Percentiles rank a stretch among this genome's conserved stretches.
phyloP scores from a whole-genome alignment of 805 yeast species.

The Hanseniaspora lindneri region DNA sequence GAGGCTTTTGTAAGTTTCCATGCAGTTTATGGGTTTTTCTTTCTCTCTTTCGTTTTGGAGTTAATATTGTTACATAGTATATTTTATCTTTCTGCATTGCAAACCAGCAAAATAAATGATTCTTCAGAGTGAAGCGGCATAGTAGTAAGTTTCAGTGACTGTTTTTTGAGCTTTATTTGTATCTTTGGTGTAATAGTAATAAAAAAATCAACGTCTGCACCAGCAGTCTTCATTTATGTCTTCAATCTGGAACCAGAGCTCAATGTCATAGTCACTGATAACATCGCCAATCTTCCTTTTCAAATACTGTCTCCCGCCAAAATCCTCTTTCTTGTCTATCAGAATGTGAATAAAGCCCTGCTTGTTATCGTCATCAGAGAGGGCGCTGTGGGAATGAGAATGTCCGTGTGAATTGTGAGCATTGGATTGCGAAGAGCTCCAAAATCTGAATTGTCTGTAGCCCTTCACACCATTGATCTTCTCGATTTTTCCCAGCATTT shows the following conservation, averaged over 20 bases:
- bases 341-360: conserved; percentile 14
- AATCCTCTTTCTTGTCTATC: conserved; percentile 32
- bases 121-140: too few relatives aligned
- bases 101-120: too few relatives aligned
- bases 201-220: conserved; percentile 16
- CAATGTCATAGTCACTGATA: conserved; percentile 68
- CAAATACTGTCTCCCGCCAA: conserved; percentile 45
- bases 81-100: too few relatives aligned
- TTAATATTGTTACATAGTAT: too few relatives aligned
- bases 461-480: conserved; percentile 65
- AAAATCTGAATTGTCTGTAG: conserved; percentile 19
- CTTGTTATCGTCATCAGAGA: conserved; percentile 2
- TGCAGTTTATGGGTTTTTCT: too few relatives aligned
- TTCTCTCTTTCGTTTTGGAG: too few relatives aligned
- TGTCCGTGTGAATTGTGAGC: conserved; percentile 17
- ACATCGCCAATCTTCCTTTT: conserved; percentile 51
- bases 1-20: too few relatives aligned
- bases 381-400: conserved; percentile 16
- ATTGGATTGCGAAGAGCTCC: conserved; percentile 18
- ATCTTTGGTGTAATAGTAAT: too few relatives aligned
- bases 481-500: conserved; percentile 56
- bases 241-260: conserved; percentile 36
- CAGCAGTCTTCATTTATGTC: conserved; percentile 18
- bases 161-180: too few relatives aligned
- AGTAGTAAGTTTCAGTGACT: too few relatives aligned